These are phyloP conservation scores for Tricholomella constricta DNA, from an alignment of 768 basidiomycete genomes.

Conservation along the genomic window DNA sequence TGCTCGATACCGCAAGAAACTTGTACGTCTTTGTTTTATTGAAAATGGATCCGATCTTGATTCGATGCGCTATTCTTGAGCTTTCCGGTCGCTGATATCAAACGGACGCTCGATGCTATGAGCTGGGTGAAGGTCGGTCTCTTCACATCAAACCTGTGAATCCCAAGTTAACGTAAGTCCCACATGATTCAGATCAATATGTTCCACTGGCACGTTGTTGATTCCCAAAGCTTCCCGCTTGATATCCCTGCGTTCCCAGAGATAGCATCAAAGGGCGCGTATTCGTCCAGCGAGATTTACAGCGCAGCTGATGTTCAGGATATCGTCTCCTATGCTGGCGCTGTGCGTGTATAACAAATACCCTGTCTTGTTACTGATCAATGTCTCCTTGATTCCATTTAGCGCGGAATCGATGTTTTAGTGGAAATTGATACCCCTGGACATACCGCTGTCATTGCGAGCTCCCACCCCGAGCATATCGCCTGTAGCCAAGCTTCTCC, in stretches of 20 bases:
- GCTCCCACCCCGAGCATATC: conserved; percentile 70
- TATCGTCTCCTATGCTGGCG: conserved; percentile 65
- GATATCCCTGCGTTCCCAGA: conserved; percentile 61
- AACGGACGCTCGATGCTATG: conserved; percentile 75
- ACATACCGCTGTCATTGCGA: conserved; percentile 68
- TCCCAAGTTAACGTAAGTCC: conserved; percentile 37
- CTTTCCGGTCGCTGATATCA: conserved; percentile 64
- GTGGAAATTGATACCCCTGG: conserved; percentile 86
- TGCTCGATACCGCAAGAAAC: conserved; percentile 82
- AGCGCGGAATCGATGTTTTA: conserved; percentile 76
- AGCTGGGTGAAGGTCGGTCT: conserved; percentile 62
- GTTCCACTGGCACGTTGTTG: conserved; percentile 83
- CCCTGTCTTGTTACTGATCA: conserved; percentile 11
- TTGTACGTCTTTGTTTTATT: conserved; percentile 45
- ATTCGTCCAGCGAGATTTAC: conserved; percentile 58
- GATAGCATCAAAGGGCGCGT: conserved; percentile 66
- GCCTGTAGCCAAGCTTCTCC: conserved; percentile 63
- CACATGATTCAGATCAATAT: conserved; percentile 54
- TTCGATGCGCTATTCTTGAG: conserved; percentile 28
- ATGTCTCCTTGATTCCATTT: not conserved
- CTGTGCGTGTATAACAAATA: conserved; percentile 41
- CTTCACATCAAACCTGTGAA: conserved; percentile 47
- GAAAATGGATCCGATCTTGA: not conserved
- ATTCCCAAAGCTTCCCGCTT: conserved; percentile 80
- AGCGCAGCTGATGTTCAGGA: conserved; percentile 52